Base-by-base conservation (phyloP, 495 filamentous ascomycete genomes). In the Beverwykella pulmonaria region DNA sequence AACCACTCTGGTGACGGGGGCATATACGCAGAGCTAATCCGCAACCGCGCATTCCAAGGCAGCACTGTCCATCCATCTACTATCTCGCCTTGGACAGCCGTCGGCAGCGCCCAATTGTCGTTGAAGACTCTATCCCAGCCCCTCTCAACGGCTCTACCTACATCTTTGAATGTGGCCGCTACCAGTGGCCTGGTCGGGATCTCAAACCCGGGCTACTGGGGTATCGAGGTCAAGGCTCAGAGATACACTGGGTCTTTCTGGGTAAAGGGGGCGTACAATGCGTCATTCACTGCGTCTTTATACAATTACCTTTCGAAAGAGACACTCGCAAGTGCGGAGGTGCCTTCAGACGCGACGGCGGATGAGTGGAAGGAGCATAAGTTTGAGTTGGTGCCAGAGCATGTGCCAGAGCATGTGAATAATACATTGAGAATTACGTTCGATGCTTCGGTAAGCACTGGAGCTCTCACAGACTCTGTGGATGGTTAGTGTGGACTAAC, bases 1-100 rank as follows among this genome's bases (percentile, higher is more conserved):
- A 87, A 90, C 74, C 85, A 90, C 73, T 89, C 85, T 22, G 88
- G 88, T 8, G 90, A 92, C 71, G 90, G 90, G 7, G 90, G 90
- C 15, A 84, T 92, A 41, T 91, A 92, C 68, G 89, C 87, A 29
- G 88, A 92, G 70, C 74, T 92, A 15, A 85, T 92, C 27, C 80
- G 79, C 29, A 92, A 92, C 75, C 84, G 89, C 53, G 90, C 88
- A n/a, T 91, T 92, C 59, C 85, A 88, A 71, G 84, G 84, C 58
- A 68, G 55, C 52, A 46, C 46, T 17, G 47, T 61, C 22, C 72
- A 61, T 46, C 76, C 77, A 27, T 75, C 73, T 7, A 78, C 65
- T 2, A 73, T 78, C 6, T 80, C 78, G 10, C 75, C 88, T 22
- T 90, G 88, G 81, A 75, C 79, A 20, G 67, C 84, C 9, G 75